Evolutionary conservation across 176 grass and related monocot species (phyloP).

Genomic region (Musa schizocarpa): DNA sequence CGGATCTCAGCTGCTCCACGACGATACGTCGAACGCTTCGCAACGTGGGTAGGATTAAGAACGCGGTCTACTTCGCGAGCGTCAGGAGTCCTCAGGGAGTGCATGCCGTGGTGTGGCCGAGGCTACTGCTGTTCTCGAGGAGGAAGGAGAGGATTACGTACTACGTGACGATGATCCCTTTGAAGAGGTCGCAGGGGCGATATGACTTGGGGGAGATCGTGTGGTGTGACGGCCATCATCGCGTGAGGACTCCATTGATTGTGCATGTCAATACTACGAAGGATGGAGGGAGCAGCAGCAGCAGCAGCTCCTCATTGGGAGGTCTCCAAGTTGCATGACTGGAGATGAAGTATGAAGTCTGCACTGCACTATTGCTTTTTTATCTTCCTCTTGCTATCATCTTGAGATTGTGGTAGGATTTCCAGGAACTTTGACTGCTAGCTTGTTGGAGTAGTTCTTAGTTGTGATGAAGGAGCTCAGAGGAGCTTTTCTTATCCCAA

Average conservation of each 20-base stretch:
- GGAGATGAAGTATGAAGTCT: too few relatives aligned
- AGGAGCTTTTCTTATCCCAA: too few relatives aligned
- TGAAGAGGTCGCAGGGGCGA: constrained; percentile 45
- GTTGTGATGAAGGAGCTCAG: too few relatives aligned
- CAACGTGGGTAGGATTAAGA: constrained; percentile 40
- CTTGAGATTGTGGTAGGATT: too few relatives aligned
- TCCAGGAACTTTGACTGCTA: too few relatives aligned
- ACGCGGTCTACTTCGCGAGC: constrained; percentile 33
- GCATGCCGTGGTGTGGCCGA: constrained; percentile 47
- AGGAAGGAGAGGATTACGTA: constrained; percentile 30
- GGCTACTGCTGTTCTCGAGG: constrained; percentile 33
- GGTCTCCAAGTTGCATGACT: too few relatives aligned
- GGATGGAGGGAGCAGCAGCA: not conserved
- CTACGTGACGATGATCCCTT: constrained; percentile 55
- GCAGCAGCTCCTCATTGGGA: too few relatives aligned
- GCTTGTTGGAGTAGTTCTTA: too few relatives aligned
- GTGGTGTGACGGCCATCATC: constrained; percentile 81
- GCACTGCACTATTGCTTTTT: too few relatives aligned
- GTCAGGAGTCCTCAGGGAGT: constrained; percentile 49
- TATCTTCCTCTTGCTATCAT: too few relatives aligned
- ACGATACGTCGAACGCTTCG: constrained; percentile 61
- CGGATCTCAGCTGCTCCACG: constrained; percentile 32
- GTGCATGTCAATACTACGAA: constrained; percentile 50
- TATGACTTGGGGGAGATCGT: constrained; percentile 79
- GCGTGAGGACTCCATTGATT: constrained; percentile 61